A percentile compares a stretch with the other conserved stretches of the same genome.
Evolutionary conservation across 345 rosid genomes (phyloP).

Genomic region (Jatropha curcas): DNA sequence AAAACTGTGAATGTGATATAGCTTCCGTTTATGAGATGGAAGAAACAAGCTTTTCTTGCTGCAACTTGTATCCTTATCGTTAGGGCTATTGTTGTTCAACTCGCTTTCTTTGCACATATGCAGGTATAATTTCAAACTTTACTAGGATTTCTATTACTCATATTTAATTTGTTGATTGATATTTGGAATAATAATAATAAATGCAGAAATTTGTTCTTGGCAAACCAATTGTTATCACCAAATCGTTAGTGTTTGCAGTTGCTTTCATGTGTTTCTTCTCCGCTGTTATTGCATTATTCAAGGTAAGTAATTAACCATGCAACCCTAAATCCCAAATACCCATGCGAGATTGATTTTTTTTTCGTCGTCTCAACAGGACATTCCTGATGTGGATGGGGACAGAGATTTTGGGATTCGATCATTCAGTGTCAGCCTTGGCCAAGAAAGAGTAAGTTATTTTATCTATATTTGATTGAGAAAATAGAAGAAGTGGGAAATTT

Average conservation of each 20-base stretch:
- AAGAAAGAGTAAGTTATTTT: constrained; percentile 31
- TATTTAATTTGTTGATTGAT: too few relatives aligned
- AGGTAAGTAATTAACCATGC: constrained; percentile 17
- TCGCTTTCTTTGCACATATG: constrained; percentile 34
- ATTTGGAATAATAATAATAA: too few relatives aligned
- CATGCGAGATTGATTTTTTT: background rate
- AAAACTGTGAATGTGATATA: background rate
- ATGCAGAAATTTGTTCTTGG: constrained; percentile 40
- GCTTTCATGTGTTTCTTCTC: constrained; percentile 41
- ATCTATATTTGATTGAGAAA: too few relatives aligned
- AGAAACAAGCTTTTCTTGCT: constrained; percentile 35
- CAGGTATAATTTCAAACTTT: too few relatives aligned
- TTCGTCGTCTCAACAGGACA: constrained; percentile 27
- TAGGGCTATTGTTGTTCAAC: constrained; percentile 34
- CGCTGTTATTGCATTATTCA: constrained; percentile 34
- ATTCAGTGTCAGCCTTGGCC: constrained; percentile 27
- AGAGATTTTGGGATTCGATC: constrained; percentile 34
- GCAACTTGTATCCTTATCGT: constrained; percentile 35
- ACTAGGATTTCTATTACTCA: too few relatives aligned
- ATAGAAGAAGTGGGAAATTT: background rate
- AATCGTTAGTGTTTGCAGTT: constrained; percentile 31
- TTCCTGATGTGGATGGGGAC: constrained; percentile 44
- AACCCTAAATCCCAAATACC: too few relatives aligned
- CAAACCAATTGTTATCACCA: constrained; percentile 28
- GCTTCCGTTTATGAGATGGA: constrained; percentile 48